These are phyloP conservation scores for Trametes elegans DNA, from an alignment of 768 basidiomycete species.

Conservation along the genomic window DNA sequence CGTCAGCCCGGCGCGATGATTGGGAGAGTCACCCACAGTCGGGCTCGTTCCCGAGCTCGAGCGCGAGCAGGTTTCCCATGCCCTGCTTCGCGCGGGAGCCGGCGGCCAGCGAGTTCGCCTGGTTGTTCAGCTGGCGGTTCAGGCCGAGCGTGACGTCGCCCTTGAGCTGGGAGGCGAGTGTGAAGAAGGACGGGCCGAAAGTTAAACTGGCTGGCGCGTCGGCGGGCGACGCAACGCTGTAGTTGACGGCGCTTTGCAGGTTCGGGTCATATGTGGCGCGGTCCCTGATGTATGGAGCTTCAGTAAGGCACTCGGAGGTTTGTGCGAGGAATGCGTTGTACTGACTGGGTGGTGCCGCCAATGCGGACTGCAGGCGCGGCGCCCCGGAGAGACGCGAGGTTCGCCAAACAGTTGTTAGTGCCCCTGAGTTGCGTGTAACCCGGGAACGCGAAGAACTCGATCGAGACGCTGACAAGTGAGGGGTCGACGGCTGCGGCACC, in stretches of 20 bases:
- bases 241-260: conserved; percentile 33
- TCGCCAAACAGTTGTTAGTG: conserved; percentile 34
- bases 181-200: conserved; percentile 31
- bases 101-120: conserved; percentile 33
- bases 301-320: background rate
- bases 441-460: conserved; percentile 41
- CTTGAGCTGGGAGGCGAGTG: conserved; percentile 31
- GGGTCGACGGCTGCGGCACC: conserved; percentile 29
- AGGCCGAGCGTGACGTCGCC: conserved; percentile 38
- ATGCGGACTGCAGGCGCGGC: conserved; percentile 35
- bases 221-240: conserved; percentile 35
- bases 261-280: conserved; percentile 38
- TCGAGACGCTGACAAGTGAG: conserved; percentile 34
- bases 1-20: background rate
- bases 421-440: conserved; percentile 33
- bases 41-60: conserved; percentile 41
- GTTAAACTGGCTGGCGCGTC: conserved; percentile 35
- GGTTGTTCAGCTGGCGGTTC: conserved; percentile 38
- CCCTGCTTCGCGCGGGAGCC: conserved; percentile 31
- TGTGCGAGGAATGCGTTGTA: background rate
- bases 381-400: conserved; percentile 32
- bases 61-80: conserved; percentile 35
- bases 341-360: conserved; percentile 40
- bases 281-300: conserved; percentile 28
- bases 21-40: conserved; percentile 30